These are phyloP conservation scores for Trichophyton schoenleinii DNA, from an alignment of 2,329 filamentous ascomycete species.

Conservation along the genomic window DNA sequence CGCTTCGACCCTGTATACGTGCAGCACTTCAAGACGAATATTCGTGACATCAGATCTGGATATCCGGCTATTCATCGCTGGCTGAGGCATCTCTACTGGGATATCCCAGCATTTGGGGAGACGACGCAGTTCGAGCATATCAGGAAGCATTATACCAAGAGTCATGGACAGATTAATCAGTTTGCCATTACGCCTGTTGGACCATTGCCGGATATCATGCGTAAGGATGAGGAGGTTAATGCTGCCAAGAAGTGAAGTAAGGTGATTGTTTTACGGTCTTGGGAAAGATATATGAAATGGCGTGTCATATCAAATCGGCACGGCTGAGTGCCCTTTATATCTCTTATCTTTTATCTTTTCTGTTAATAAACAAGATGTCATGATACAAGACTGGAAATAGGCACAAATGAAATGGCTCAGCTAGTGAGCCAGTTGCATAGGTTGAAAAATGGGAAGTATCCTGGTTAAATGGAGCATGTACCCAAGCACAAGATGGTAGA, in stretches of 20 bases:
- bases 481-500: neutral
- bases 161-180: constrained; percentile 52
- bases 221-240: constrained; percentile 63
- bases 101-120: constrained; percentile 59
- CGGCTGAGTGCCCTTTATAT: constrained; percentile 1
- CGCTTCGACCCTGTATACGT: constrained; percentile 70
- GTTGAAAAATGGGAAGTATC: neutral
- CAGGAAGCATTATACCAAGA: constrained; percentile 64
- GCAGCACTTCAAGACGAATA: constrained; percentile 71
- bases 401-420: neutral
- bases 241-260: constrained; percentile 4
- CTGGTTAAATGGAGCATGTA: neutral
- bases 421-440: neutral
- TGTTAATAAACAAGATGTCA: neutral
- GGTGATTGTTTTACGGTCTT: neutral
- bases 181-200: constrained; percentile 71
- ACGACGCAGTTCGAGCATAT: constrained; percentile 93
- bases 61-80: constrained; percentile 72
- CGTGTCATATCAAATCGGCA: neutral
- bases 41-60: constrained; percentile 69
- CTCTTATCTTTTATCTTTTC: neutral
- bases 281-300: neutral
- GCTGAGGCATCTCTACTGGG: constrained; percentile 79
- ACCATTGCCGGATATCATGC: constrained; percentile 69
- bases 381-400: neutral